Percentiles rank a stretch among this genome's conserved stretches.
Evolutionary conservation across 179 eudicot genomes (phyloP).

Genomic region (Actinidia arguta): DNA sequence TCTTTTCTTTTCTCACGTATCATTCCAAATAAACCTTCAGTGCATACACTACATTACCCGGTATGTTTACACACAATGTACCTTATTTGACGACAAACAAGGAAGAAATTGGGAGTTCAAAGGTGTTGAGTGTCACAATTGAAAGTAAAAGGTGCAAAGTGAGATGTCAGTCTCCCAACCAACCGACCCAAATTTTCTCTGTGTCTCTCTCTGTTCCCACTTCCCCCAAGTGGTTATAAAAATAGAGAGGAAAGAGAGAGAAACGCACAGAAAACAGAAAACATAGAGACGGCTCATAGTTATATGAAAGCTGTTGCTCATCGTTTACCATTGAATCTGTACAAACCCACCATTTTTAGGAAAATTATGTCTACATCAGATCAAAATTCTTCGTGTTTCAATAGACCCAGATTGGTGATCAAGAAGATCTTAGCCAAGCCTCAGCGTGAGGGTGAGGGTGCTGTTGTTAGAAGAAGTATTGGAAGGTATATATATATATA

Average conservation of each 20-base stretch:
- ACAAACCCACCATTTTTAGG: slow-evolving; percentile 3
- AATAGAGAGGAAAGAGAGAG: background rate
- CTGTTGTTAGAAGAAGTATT: slow-evolving; percentile 86
- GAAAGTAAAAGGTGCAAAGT: no score
- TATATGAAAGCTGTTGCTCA: slow-evolving; percentile 1
- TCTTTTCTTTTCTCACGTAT: no score
- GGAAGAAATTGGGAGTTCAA: no score
- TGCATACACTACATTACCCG: no score
- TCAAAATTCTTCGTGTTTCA: slow-evolving; percentile 25
- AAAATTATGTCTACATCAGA: slow-evolving; percentile 39
- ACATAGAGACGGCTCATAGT: background rate
- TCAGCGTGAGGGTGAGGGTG: slow-evolving; percentile 83
- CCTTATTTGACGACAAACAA: no score
- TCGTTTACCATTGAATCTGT: background rate
- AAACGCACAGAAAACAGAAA: background rate
- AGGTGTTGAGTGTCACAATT: no score
- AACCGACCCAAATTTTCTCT: background rate
- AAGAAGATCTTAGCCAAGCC: slow-evolving; percentile 77
- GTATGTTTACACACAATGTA: no score
- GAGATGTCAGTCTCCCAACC: slow-evolving; percentile 16
- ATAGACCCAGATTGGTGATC: slow-evolving; percentile 61
- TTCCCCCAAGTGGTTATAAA: background rate
- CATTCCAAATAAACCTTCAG: no score
- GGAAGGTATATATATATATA: slow-evolving; percentile 77
- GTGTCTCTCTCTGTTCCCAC: background rate